Evolutionary conservation across 2,329 filamentous ascomycete species (phyloP).

Genomic region (Elsinoe ampelina): DNA sequence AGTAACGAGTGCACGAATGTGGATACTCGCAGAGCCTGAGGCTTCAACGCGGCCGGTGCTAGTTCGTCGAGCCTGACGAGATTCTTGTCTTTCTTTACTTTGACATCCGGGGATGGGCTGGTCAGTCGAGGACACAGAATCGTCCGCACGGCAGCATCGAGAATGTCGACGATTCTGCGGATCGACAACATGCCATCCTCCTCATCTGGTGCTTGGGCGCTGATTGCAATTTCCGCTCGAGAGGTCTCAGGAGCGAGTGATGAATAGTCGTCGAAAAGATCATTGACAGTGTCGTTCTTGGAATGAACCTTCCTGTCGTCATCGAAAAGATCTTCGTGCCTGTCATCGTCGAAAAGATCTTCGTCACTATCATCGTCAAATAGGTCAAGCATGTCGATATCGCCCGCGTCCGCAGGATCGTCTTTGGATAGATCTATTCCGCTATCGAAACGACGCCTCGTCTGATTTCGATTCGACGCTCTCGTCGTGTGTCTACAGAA

Average conservation of each 20-base stretch:
- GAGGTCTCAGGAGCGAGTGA: background rate
- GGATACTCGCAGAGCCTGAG: conserved; percentile 1
- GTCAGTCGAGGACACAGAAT: background rate
- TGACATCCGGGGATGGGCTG: background rate
- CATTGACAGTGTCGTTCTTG: background rate
- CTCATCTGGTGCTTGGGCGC: background rate
- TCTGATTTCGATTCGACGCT: background rate
- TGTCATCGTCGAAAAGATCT: background rate
- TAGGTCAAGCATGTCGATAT: background rate
- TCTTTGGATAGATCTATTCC: background rate
- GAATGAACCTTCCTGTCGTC: background rate
- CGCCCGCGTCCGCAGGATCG: background rate
- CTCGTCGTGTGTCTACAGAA: background rate
- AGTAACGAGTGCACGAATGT: background rate
- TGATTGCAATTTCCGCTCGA: background rate
- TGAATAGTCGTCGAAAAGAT: background rate
- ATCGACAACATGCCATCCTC: background rate
- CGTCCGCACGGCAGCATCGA: conserved; percentile 3
- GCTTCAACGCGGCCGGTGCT: conserved; percentile 9
- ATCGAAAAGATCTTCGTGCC: background rate
- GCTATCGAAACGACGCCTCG: background rate
- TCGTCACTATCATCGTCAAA: background rate
- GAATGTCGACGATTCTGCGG: background rate
- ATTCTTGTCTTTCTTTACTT: background rate
- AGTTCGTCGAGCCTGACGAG: background rate